phyloP scores from a whole-genome alignment of 2,329 filamentous ascomycete species.

The Hypoxylon sp. region DNA sequence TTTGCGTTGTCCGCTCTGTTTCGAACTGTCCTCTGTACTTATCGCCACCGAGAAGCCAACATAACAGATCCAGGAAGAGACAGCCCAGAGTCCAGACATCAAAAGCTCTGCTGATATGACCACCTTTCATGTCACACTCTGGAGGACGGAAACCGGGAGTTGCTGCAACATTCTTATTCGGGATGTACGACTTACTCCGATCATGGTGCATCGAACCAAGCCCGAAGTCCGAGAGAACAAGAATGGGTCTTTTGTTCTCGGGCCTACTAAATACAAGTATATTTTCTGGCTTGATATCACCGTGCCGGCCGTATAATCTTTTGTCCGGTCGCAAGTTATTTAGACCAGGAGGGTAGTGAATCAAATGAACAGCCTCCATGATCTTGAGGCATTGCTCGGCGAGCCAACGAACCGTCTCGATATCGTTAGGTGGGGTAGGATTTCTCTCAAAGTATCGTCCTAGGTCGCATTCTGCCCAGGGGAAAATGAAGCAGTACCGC shows the following conservation, averaged over 20 bases:
- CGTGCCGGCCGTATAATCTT: slow-evolving; percentile 40
- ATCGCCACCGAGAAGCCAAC: slow-evolving; percentile 22
- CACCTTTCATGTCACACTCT: slow-evolving; percentile 19
- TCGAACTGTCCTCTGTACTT: background rate
- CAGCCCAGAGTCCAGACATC: slow-evolving; percentile 33
- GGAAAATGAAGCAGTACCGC: slow-evolving; percentile 41
- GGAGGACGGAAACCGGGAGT: slow-evolving; percentile 22
- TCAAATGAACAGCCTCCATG: slow-evolving; percentile 17
- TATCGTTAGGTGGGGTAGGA: background rate
- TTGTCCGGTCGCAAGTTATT: slow-evolving; percentile 2
- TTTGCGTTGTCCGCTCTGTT: background rate
- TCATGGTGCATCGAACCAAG: slow-evolving; percentile 19
- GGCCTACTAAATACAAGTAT: slow-evolving; percentile 27
- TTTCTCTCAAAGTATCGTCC: slow-evolving; percentile 26
- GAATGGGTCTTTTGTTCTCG: background rate
- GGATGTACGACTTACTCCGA: slow-evolving; percentile 19
- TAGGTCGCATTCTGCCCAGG: slow-evolving; percentile 41
- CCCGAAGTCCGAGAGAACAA: slow-evolving; percentile 32
- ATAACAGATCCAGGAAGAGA: slow-evolving; percentile 27
- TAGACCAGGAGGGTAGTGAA: slow-evolving; percentile 24
- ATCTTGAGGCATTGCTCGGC: slow-evolving; percentile 13
- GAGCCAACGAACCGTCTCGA: slow-evolving; percentile 15
- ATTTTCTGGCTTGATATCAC: slow-evolving; percentile 40
- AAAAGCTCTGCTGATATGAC: slow-evolving; percentile 13
- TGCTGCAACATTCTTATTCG: background rate